These are phyloP conservation scores for Syzygium malaccense DNA, from an alignment of 441 rosid genomes.

Conservation along the genomic window DNA sequence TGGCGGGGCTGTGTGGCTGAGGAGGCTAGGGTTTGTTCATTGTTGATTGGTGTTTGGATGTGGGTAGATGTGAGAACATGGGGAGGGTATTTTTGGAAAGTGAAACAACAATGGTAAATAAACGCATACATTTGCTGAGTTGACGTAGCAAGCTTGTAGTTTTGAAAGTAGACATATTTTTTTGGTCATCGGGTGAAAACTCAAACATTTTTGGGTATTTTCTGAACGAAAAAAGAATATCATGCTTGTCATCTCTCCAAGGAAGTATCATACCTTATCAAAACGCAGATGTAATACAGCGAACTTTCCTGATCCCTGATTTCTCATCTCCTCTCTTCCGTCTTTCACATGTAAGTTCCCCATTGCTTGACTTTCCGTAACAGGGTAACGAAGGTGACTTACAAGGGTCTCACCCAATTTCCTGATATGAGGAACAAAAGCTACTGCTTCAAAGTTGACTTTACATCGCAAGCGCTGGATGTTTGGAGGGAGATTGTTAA, in stretches of 20 bases:
- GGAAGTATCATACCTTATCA: conserved; percentile 41
- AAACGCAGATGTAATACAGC: conserved; percentile 68
- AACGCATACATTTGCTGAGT: neutral
- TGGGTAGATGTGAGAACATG: neutral
- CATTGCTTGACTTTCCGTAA: conserved; percentile 24
- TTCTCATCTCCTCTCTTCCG: conserved; percentile 20
- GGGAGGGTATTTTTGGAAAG: neutral
- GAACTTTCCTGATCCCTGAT: conserved; percentile 43
- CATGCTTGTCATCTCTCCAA: neutral
- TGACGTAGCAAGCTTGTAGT: neutral
- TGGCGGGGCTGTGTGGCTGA: neutral
- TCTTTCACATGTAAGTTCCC: conserved; percentile 25
- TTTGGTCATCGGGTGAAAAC: neutral
- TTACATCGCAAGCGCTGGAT: conserved; percentile 62
- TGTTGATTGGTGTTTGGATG: neutral
- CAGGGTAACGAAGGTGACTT: conserved; percentile 34
- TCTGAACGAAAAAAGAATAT: neutral
- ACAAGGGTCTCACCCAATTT: conserved; percentile 44
- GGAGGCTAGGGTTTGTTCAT: neutral
- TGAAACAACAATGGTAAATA: neutral
- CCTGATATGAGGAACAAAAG: conserved; percentile 42
- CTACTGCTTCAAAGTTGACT: conserved; percentile 60
- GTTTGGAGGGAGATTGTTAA: conserved; percentile 44
- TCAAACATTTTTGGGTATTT: neutral
- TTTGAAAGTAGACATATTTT: neutral